A percentile compares a stretch with the other conserved stretches of the same genome.
phyloP scores from a whole-genome alignment of 1,139 yeast genomes.

The Yamadazyma conglobata region DNA sequence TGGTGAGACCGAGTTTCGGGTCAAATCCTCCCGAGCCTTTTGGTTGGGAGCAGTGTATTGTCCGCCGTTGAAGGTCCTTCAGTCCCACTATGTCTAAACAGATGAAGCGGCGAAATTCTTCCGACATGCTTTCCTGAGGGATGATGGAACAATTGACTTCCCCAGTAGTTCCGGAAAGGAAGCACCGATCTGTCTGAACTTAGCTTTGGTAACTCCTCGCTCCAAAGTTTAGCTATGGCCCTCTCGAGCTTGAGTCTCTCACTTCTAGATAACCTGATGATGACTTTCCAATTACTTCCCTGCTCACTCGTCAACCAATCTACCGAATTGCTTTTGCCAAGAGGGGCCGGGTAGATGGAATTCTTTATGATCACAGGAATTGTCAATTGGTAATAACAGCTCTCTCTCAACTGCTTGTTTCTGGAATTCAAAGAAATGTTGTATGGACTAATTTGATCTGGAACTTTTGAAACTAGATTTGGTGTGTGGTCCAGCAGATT shows the following conservation, averaged over 20 bases:
- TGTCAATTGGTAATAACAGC: constrained; percentile 3
- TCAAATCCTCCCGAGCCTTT: no score
- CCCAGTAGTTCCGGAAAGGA: no score
- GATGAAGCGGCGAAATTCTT: no score
- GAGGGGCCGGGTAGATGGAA: constrained; percentile 2
- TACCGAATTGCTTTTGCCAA: constrained; percentile 1
- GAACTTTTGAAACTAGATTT: constrained; percentile 5
- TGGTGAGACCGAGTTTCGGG: no score
- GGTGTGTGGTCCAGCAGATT: constrained; percentile 12
- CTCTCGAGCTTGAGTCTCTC: constrained; percentile 17
- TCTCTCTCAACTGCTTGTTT: constrained; percentile 3
- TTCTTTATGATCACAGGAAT: constrained; percentile 6
- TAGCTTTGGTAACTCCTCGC: constrained; percentile 17
- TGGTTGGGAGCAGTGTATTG: no score
- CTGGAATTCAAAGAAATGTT: constrained; percentile 9
- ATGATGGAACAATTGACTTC: no score
- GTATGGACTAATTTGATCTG: constrained; percentile 9
- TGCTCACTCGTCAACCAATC: not conserved
- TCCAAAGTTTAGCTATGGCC: constrained; percentile 18
- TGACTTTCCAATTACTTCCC: not conserved
- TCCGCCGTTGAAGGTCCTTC: no score
- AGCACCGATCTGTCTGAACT: not conserved
- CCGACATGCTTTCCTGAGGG: no score
- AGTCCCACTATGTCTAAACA: no score
- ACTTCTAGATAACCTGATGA: constrained; percentile 7